Base-by-base conservation (phyloP, 768 basidiomycete genomes). In the Tricholoma matsutake region DNA sequence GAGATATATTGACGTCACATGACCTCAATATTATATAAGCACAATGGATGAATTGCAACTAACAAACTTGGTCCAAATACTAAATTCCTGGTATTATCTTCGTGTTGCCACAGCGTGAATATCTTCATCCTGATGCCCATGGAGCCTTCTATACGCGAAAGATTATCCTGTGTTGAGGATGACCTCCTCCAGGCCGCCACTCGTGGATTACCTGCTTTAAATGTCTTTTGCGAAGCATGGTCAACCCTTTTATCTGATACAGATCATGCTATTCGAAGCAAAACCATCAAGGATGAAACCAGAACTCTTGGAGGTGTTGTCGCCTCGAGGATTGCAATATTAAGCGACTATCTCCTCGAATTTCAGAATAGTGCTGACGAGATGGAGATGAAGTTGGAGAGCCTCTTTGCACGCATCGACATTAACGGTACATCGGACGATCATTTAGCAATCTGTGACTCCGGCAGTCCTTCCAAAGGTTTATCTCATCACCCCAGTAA, bases 311-410 rank as follows among this genome's bases (percentile, higher is more conserved):
- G 59, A 7, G 59, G 65, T 32, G 37, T 14, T 2, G 34, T 63
- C 43, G 63, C 71, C 1, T 59, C 64, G 0, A 52, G 60, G 16
- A 52, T 73, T n/a, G 6, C 37, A 7, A 64, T 64, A 6, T 9
- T 67, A 1, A 56, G 65, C 2, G 58, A 61, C 1, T 18, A 34
- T 4, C 43, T 70, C 9, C 37, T 69, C 4, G 58, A 67, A 2
- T n/a, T 64, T 3, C 29, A 61, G 16, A 47, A 13, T 0, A 35
- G 56, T 0, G 51, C 61, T 1, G 63, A 63, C 2, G 22, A 29
- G 4, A 49, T 68, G 32, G 11, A 59, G 1, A 31, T 34, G 6
- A 60, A 69, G 13, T 14, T 71, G 14, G 65, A 68, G 16, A 31
- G 34, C 2, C 6, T 64, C 3, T 65, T 70, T 47, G 61, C 56